These are phyloP conservation scores for Achaetomiella virescens DNA, from an alignment of 495 filamentous ascomycete genomes.

Conservation along the genomic window DNA sequence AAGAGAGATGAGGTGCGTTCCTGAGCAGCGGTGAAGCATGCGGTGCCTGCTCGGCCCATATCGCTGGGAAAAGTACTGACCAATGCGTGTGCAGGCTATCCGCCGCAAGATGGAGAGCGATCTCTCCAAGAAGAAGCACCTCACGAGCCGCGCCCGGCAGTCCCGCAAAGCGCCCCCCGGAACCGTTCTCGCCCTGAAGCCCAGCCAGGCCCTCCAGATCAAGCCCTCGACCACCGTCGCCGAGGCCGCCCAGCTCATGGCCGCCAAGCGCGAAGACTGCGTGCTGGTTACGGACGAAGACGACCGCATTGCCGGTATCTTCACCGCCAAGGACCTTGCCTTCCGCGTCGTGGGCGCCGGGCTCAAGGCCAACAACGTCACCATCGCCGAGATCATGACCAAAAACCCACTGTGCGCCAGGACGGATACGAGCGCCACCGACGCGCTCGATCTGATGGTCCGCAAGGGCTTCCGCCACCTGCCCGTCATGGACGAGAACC, in stretches of 20 bases:
- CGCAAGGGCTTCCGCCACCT: conserved; percentile 95
- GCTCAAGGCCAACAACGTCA: conserved; percentile 82
- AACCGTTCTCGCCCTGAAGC: conserved; percentile 89
- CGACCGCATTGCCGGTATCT: conserved; percentile 95
- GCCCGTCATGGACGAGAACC: conserved; percentile 99
- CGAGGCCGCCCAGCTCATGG: conserved; percentile 97
- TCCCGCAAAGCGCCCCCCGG: conserved; percentile 92
- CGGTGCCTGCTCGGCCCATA: too few relatives aligned
- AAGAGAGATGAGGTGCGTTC: conserved; percentile 95
- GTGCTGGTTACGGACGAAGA: conserved; percentile 98
- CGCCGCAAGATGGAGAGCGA: conserved; percentile 94
- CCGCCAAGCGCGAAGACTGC: conserved; percentile 96
- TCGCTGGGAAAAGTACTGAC: conserved; percentile 20
- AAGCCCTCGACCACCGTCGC: conserved; percentile 92
- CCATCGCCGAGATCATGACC: conserved; percentile 98
- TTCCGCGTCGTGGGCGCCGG: conserved; percentile 93
- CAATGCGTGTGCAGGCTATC: conserved; percentile 63
- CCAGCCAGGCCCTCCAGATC: conserved; percentile 93
- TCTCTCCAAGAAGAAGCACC: conserved; percentile 92
- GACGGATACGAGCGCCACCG: conserved; percentile 96
- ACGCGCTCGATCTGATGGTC: conserved; percentile 96
- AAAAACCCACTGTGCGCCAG: conserved; percentile 96
- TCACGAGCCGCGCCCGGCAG: conserved; percentile 65
- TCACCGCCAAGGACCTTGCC: conserved; percentile 97
- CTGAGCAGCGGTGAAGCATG: too few relatives aligned